A percentile compares a stretch with the other conserved stretches of the same genome.
These are phyloP conservation scores for Tetracentron sinense DNA, from an alignment of 164 flowering plant genomes.

Conservation along the genomic window DNA sequence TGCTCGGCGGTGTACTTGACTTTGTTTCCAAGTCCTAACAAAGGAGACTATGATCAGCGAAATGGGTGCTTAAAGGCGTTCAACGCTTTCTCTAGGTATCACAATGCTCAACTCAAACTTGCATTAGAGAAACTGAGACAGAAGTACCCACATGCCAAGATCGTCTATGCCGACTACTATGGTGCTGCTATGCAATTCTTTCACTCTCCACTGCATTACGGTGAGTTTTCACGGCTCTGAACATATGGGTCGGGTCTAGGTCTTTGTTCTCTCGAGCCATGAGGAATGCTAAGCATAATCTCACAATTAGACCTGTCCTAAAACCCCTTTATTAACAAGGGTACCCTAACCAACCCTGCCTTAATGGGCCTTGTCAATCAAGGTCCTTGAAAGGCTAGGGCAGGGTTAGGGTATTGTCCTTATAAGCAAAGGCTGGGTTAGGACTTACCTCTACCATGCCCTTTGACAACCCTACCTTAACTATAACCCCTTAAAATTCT, in stretches of 20 bases:
- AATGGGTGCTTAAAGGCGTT: constrained; percentile 41
- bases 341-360: no score
- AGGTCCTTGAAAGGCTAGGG: no score
- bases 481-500: no score
- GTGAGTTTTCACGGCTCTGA: constrained; percentile 21
- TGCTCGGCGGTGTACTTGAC: constrained; percentile 46
- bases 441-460: no score
- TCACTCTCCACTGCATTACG: constrained; percentile 33
- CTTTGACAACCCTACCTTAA: no score
- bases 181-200: constrained; percentile 31
- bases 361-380: no score
- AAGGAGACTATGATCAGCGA: constrained; percentile 31
- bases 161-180: constrained; percentile 57
- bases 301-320: neutral
- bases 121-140: constrained; percentile 31
- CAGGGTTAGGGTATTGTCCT: no score
- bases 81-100: constrained; percentile 41
- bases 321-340: no score
- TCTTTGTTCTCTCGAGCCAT: neutral
- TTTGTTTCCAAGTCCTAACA: constrained; percentile 22
- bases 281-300: neutral
- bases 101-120: constrained; percentile 38
- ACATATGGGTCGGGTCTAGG: neutral
- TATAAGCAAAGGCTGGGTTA: no score
- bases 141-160: constrained; percentile 39